A percentile compares a stretch with the other conserved stretches of the same genome.
These are phyloP conservation scores for Nicotiana knightiana DNA, from an alignment of 257 asterid species.

Conservation along the genomic window DNA sequence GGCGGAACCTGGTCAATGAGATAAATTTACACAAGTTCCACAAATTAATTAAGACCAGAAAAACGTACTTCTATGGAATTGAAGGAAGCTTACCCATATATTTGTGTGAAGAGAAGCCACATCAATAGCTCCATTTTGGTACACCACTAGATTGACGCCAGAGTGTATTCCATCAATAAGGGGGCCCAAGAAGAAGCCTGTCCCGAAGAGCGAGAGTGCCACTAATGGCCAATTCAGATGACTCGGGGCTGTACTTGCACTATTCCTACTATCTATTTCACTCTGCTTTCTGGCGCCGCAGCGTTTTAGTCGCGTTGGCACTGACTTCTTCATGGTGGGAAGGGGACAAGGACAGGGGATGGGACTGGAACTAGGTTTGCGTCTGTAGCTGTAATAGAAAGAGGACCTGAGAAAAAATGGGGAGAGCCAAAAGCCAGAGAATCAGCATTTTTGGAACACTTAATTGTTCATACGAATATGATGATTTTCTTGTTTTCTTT, in stretches of 20 bases:
- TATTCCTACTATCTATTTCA: constrained; percentile 3
- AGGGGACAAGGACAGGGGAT: not conserved
- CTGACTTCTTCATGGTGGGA: not conserved
- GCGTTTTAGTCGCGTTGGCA: not conserved
- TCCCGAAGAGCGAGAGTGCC: constrained; percentile 41
- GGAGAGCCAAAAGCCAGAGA: not conserved
- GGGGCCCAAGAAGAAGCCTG: constrained; percentile 67
- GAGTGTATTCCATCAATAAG: constrained; percentile 72
- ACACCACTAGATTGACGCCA: constrained; percentile 52
- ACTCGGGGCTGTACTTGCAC: not conserved
- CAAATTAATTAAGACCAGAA: not conserved
- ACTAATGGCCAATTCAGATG: constrained; percentile 30
- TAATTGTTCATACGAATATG: too few relatives aligned
- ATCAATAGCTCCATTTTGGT: constrained; percentile 63
- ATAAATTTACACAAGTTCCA: not conserved
- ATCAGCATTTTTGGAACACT: not conserved
- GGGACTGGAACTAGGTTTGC: not conserved
- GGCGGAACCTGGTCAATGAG: constrained; percentile 52
- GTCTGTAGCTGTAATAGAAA: not conserved
- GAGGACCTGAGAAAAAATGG: not conserved
- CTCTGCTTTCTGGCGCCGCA: constrained; percentile 1
- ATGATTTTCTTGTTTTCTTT: too few relatives aligned
- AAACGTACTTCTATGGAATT: not conserved
- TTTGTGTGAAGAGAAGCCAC: constrained; percentile 71
- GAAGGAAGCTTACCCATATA: constrained; percentile 40